Conservation (phyloP, 257 asterid genomes). For the Henckelia pumila region DNA sequence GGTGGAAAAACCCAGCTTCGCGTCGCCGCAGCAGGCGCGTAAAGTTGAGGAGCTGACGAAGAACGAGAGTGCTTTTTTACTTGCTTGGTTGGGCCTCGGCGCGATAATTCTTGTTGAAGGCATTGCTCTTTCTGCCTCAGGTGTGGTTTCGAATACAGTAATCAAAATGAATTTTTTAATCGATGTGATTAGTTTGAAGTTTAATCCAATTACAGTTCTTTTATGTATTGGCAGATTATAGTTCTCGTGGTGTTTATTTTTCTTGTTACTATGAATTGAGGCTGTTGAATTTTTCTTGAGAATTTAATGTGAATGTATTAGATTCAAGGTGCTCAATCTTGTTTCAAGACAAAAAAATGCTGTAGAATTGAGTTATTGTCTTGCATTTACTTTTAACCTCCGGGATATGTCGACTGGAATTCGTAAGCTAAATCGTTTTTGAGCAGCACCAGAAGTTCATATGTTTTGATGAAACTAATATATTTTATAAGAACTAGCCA, state of each 20-base stretch:
- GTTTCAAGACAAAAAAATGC: not conserved
- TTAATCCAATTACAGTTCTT: conserved; percentile 1
- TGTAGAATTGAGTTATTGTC: not conserved
- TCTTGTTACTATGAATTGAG: not conserved
- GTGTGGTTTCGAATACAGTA: conserved; percentile 28
- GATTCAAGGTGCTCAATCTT: not conserved
- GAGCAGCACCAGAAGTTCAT: not conserved
- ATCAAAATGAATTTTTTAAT: not conserved
- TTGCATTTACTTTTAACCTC: conserved; percentile 11
- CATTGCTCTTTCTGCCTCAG: conserved; percentile 81
- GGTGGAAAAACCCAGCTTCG: conserved; percentile 50
- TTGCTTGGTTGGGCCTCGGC: conserved; percentile 91
- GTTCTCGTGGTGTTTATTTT: not conserved
- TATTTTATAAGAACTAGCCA: not conserved
- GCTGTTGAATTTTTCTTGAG: not conserved
- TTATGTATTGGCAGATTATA: not conserved
- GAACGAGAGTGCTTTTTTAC: conserved; percentile 80
- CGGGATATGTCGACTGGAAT: not conserved
- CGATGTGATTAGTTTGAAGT: not conserved
- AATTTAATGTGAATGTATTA: not conserved
- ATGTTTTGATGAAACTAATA: not conserved
- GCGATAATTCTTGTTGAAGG: conserved; percentile 67
- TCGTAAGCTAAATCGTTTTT: not conserved
- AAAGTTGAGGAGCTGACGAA: conserved; percentile 48
- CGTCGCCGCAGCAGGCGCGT: conserved; percentile 47